Percentiles rank a stretch among this genome's conserved stretches.
These are phyloP conservation scores for Aureobasidium sp. DNA, from an alignment of 2,329 filamentous ascomycete species.

Conservation along the genomic window DNA sequence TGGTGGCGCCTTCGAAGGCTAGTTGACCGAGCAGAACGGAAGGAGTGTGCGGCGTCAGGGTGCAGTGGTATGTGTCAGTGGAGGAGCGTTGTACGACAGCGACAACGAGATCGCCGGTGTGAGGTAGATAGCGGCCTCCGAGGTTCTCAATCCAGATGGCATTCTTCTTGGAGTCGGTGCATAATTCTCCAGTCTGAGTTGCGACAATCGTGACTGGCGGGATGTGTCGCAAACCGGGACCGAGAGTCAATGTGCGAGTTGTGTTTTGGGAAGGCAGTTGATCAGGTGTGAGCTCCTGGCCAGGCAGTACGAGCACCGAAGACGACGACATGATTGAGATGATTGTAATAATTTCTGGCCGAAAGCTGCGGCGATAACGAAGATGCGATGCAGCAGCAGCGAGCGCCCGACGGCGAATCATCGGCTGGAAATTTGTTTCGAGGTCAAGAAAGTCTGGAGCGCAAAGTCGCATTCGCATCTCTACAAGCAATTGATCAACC, in stretches of 20 bases:
- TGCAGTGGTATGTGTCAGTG: slow-evolving; percentile 82
- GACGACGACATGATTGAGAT: slow-evolving; percentile 24
- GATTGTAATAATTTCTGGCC: not conserved
- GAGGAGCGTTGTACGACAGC: slow-evolving; percentile 83
- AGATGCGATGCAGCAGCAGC: not conserved
- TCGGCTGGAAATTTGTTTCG: slow-evolving; percentile 9
- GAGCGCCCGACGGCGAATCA: not conserved
- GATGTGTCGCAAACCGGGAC: slow-evolving; percentile 84
- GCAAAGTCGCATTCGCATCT: slow-evolving; percentile 5
- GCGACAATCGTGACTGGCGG: slow-evolving; percentile 78
- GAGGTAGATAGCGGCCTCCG: slow-evolving; percentile 80
- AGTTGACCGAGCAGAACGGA: slow-evolving; percentile 82
- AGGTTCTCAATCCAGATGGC: slow-evolving; percentile 78
- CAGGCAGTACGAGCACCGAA: slow-evolving; percentile 79
- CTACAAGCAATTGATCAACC: not conserved
- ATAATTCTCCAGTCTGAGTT: slow-evolving; percentile 72
- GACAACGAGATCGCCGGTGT: slow-evolving; percentile 87
- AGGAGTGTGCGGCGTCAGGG: slow-evolving; percentile 70
- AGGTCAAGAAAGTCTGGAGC: slow-evolving; percentile 14
- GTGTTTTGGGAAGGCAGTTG: slow-evolving; percentile 74
- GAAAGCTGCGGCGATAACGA: slow-evolving; percentile 16
- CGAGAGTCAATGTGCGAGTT: slow-evolving; percentile 76
- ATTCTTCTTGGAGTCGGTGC: slow-evolving; percentile 77
- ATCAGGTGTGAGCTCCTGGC: slow-evolving; percentile 74
- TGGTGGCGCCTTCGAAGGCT: slow-evolving; percentile 92